Percentiles rank a stretch among this genome's conserved stretches.
Conservation (phyloP, 2,329 filamentous ascomycete species). For the Dothidotthia symphoricarpi region DNA sequence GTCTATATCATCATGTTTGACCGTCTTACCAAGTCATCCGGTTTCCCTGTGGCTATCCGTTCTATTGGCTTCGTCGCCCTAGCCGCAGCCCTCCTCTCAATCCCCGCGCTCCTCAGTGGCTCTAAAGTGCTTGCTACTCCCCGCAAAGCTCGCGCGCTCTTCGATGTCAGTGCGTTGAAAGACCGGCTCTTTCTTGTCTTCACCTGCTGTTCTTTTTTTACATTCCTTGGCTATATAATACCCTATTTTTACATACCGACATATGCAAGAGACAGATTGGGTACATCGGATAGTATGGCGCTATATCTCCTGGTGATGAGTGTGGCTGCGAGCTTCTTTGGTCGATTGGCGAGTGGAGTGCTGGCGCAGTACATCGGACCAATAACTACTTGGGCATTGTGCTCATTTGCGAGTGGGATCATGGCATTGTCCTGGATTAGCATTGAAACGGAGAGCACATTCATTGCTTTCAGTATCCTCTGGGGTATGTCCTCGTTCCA, state of each 20-base stretch:
- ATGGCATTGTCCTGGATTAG: constrained; percentile 35
- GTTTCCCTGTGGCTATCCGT: constrained; percentile 40
- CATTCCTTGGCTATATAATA: constrained; percentile 40
- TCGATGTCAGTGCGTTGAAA: constrained; percentile 34
- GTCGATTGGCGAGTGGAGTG: constrained; percentile 28
- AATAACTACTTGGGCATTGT: constrained; percentile 37
- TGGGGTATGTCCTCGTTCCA: constrained; percentile 30
- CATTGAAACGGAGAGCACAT: constrained; percentile 26
- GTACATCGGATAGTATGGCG: constrained; percentile 27
- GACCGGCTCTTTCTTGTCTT: constrained; percentile 39
- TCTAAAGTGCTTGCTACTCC: constrained; percentile 26
- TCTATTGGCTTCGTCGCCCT: constrained; percentile 38
- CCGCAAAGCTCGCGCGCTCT: constrained; percentile 33
- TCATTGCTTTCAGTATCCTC: constrained; percentile 38
- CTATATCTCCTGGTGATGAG: constrained; percentile 36
- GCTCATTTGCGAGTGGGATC: constrained; percentile 28
- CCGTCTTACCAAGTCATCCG: constrained; percentile 21
- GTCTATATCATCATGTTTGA: constrained; percentile 42
- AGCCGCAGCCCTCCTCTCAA: constrained; percentile 30
- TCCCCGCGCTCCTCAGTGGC: constrained; percentile 38
- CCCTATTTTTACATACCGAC: constrained; percentile 42
- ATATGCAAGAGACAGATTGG: constrained; percentile 33
- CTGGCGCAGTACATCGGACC: constrained; percentile 35
- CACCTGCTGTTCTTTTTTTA: constrained; percentile 34
- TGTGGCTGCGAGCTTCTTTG: constrained; percentile 39